Conservation (phyloP, 2,329 filamentous ascomycete genomes). For the Beauveria sp. region DNA sequence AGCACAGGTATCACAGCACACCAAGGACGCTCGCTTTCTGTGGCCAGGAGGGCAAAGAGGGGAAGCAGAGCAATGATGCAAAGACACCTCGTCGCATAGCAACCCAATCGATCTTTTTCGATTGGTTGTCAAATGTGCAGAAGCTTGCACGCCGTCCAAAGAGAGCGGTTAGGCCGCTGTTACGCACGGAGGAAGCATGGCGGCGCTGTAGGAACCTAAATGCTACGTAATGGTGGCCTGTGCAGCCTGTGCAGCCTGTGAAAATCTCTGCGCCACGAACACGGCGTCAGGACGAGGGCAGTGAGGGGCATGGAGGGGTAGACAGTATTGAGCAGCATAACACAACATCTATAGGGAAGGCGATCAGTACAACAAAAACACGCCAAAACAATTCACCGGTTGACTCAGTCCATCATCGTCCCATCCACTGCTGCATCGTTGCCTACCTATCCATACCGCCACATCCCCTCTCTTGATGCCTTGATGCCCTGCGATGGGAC, state of each 20-base stretch:
- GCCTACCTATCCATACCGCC: not conserved
- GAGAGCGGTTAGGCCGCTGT: not conserved
- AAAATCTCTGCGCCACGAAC: slow-evolving; percentile 2
- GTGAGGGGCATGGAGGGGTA: slow-evolving; percentile 11
- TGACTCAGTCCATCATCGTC: not conserved
- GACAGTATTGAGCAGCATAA: not conserved
- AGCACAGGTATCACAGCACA: not conserved
- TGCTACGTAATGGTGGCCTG: slow-evolving; percentile 7
- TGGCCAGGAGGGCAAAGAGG: not conserved
- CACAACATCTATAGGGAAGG: not conserved
- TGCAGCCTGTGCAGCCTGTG: not conserved
- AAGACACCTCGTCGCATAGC: not conserved
- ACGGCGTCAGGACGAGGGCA: not conserved
- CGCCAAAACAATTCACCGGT: not conserved
- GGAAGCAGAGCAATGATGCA: not conserved
- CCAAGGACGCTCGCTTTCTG: not conserved
- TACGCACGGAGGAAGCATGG: not conserved
- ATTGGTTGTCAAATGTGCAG: not conserved
- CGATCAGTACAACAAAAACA: not conserved
- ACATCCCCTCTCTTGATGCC: not conserved
- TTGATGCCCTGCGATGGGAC: slow-evolving; percentile 8
- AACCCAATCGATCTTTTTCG: not conserved
- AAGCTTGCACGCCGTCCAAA: not conserved
- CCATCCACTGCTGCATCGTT: not conserved
- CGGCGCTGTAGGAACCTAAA: not conserved